These are phyloP conservation scores for Microstegium vimineum DNA, from an alignment of 176 grass and related monocot species.

Conservation along the genomic window DNA sequence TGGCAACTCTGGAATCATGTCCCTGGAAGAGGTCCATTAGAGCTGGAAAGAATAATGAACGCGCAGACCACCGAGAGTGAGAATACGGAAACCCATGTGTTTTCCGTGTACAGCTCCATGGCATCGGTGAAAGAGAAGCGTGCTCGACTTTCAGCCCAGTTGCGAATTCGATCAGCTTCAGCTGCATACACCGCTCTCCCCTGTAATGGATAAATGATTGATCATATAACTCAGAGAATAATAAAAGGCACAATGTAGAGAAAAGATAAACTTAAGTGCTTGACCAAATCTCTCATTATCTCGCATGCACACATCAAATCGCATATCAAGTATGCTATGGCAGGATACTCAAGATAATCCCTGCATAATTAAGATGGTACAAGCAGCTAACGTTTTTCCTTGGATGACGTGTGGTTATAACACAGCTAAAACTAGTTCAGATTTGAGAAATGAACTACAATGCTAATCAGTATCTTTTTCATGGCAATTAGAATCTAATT, in stretches of 20 bases:
- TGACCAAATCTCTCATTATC: background rate
- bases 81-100: constrained; percentile 96
- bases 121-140: constrained; percentile 93
- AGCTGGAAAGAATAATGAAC: constrained; percentile 96
- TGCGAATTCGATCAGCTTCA: constrained; percentile 89
- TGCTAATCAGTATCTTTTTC: background rate
- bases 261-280: background rate
- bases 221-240: too few relatives aligned
- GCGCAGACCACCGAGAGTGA: constrained; percentile 94
- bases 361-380: background rate
- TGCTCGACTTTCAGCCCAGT: constrained; percentile 94
- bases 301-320: background rate
- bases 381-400: background rate
- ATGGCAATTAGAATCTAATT: background rate
- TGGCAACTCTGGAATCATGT: constrained; percentile 36
- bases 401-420: background rate
- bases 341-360: background rate
- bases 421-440: background rate
- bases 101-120: constrained; percentile 98
- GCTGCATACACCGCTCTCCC: constrained; percentile 93
- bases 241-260: background rate
- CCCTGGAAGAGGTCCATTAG: constrained; percentile 64
- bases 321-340: background rate
- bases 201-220: too few relatives aligned
- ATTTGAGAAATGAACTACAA: background rate